Evolutionary conservation across 2,329 filamentous ascomycete genomes (phyloP), one percentile per base, ranked within the genome.

Genomic region (Fusarium kyushuense): DNA sequence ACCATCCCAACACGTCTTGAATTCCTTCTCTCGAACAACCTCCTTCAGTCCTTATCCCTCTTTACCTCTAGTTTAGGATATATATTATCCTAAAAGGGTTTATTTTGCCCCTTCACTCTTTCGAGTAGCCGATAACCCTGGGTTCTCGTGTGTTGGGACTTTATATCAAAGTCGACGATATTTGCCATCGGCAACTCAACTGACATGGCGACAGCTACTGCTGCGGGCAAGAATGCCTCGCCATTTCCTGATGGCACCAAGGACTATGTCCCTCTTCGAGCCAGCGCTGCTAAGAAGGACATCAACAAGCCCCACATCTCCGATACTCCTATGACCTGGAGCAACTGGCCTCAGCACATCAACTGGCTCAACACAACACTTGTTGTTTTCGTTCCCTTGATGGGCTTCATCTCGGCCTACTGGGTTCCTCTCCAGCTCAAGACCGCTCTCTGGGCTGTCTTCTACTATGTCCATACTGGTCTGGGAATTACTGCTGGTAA

Each of bases 301-400:
- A 63, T 65, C 30, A 68, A 65, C 65, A 83, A 81, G 76, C 80
- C 81, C 70, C 93, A 97, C 81, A 96, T 97, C 80, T 89, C 92
- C 69, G 93, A 96, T 69, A 87, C 88, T 67, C 91, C 92, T 59
- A 90, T 96, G 73, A 97, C 92, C 63, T 86, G 84, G 80, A 83
- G 85, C 75, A 97, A 97, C 84, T 96, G 92, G 92, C 90, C 94
- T 82, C 91, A 94, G 83, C 94, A 97, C 78, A 87, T 97, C 84
- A 94, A 97, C 86, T 97, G 94, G 93, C 86, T 97, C 71, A 97
- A 97, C 80, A 90, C 92, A 67, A 86, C 85, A 66, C 87, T 97
- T 78, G 95, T 97, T 78, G 80, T 96, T 70, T 84, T 91, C 71
- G 86, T 97, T 45, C 94, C 94, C 41, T 65, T 94, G 47, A 84